phyloP scores from a whole-genome alignment of 768 basidiomycete species.

The Terana coerulea region DNA sequence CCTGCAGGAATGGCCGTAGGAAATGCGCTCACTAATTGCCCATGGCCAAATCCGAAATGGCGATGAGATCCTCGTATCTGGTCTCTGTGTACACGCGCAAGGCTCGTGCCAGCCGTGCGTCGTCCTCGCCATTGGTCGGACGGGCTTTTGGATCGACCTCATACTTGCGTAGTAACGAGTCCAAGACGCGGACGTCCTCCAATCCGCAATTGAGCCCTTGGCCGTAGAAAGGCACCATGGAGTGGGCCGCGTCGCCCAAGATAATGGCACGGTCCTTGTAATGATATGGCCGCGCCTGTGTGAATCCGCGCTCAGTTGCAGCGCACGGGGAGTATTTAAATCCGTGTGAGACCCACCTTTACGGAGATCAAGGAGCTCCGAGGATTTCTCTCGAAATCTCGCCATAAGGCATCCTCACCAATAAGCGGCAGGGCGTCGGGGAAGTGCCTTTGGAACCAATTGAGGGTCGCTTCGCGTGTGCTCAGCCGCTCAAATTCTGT shows the following conservation, averaged over 20 bases:
- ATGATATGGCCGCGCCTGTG: constrained; percentile 82
- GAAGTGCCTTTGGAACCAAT: constrained; percentile 84
- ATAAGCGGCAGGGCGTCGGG: constrained; percentile 84
- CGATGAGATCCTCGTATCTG: constrained; percentile 83
- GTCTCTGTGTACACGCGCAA: constrained; percentile 76
- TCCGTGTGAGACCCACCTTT: constrained; percentile 57
- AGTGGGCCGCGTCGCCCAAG: constrained; percentile 93
- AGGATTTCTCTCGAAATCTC: constrained; percentile 82
- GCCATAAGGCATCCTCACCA: constrained; percentile 71
- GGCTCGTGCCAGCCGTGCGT: constrained; percentile 59
- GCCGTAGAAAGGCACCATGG: constrained; percentile 98
- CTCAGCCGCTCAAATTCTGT: constrained; percentile 66
- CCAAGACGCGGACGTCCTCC: constrained; percentile 92
- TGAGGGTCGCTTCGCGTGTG: constrained; percentile 50
- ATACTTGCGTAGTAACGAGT: constrained; percentile 67
- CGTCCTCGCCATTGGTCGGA: constrained; percentile 36
- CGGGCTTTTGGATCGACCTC: constrained; percentile 49
- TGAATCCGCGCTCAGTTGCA: constrained; percentile 22
- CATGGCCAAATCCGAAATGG: constrained; percentile 92
- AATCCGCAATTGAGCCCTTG: constrained; percentile 98
- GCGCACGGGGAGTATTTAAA: constrained; percentile 8
- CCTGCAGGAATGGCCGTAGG: constrained; percentile 14
- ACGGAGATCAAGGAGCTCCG: constrained; percentile 88
- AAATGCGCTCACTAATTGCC: constrained; percentile 83
- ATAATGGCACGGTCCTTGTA: constrained; percentile 85